phyloP scores from a whole-genome alignment of 2,329 filamentous ascomycete species.

The Myriosclerotinia duriaeana region DNA sequence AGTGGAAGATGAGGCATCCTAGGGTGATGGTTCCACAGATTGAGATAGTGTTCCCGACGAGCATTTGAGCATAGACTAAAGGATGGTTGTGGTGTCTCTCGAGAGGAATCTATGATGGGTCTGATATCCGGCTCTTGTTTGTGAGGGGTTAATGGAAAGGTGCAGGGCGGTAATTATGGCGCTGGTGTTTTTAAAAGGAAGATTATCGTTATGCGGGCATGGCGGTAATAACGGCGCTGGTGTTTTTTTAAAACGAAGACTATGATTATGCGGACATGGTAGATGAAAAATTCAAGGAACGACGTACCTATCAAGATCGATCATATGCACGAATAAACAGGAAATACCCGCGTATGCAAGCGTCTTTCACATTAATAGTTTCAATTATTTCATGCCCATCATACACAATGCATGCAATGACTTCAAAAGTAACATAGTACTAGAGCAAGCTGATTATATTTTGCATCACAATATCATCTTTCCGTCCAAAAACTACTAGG shows the following conservation, averaged over 20 bases:
- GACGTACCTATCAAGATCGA: background rate
- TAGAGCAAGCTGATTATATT: background rate
- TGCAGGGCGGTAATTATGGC: too few species aligned
- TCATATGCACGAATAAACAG: background rate
- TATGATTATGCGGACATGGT: too few species aligned
- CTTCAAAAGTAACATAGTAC: background rate
- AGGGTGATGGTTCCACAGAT: background rate
- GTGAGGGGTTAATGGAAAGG: background rate
- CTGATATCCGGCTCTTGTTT: background rate
- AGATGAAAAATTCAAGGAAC: too few species aligned
- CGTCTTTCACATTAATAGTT: background rate
- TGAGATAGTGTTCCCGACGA: background rate
- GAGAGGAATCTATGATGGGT: too few species aligned
- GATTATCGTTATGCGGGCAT: too few species aligned
- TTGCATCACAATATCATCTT: background rate
- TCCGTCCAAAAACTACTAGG: too few species aligned
- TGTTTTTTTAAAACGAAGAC: too few species aligned
- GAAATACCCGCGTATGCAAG: background rate
- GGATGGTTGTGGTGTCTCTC: background rate
- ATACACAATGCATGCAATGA: background rate
- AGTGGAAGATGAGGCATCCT: background rate
- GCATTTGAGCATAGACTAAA: background rate
- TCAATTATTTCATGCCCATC: background rate
- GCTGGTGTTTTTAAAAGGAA: too few species aligned
- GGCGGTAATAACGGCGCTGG: too few species aligned